Base-by-base conservation (phyloP, 495 filamentous ascomycete species). In the Aspergillus asperescens region DNA sequence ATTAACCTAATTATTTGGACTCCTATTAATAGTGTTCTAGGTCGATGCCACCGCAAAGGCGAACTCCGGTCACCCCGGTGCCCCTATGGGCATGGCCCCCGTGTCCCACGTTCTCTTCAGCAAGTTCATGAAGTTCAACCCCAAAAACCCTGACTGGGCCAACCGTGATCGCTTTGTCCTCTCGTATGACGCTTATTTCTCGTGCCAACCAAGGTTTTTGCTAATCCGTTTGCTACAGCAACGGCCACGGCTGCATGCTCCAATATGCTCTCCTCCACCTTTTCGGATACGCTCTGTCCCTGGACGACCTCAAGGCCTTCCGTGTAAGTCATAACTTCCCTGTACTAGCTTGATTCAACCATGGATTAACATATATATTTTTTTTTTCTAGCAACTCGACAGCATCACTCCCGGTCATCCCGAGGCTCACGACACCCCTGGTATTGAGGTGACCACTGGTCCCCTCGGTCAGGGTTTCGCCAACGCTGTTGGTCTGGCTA, bases 91-190 rank as follows among this genome's bases (percentile, higher is more conserved):
- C 76, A 89, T 98, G 93, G 93, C 93, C 64, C 93, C 94, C 40
- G 83, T 91, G 63, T 83, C 93, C 71, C 93, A 99, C 81, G 87
- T 99, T 65, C 86, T 99, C 60, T 99, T 89, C 78, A 95, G 95
- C 81, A 92, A 89, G 72, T 90, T 96, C 81, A 90, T 99, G 93
- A 93, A 73, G 64, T 99, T 96, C 81, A 99, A 99, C 85, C 93
- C 93, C 56, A 90, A 95, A 83, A 96, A 95, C 81, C 90, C 94
- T 49, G 79, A 91, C 55, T 99, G 90, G 91, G 64, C 87, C 60
- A 97, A 97, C 81, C 85, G 93, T 52, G 93, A 99, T 79, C 83
- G 93, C 73, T 99, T 99, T 69, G 89, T 99, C 39, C 89, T 99
- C 69, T 99, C 93, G 93, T 96, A 81, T 80, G 92, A 27, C 10